Conservation (phyloP, 345 rosid species). For the Eucalyptus cloeziana region DNA sequence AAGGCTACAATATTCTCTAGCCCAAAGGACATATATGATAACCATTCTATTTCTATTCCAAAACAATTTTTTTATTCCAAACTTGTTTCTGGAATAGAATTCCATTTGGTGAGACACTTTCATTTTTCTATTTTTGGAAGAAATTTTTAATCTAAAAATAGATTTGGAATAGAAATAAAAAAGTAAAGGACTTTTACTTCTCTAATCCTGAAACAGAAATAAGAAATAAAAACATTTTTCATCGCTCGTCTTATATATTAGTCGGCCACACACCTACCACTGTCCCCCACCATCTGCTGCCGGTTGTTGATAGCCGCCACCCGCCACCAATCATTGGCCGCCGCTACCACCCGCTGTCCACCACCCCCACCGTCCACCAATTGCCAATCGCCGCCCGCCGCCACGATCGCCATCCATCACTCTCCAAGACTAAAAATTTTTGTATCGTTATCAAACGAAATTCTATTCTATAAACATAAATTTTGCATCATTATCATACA, state of each 20-base stretch:
- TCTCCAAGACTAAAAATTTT: fast-evolving
- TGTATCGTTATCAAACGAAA: fast-evolving
- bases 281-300: fast-evolving
- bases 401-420: fast-evolving
- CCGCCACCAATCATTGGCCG: fast-evolving
- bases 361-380: fast-evolving
- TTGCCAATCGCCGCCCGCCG: fast-evolving
- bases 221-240: fast-evolving
- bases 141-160: fast-evolving
- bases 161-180: no score
- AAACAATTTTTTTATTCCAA: no score
- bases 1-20: constrained; percentile 30
- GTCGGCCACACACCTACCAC: fast-evolving
- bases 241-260: no score
- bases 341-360: fast-evolving
- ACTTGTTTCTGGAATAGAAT: no score
- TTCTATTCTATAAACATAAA: no score
- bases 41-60: no score
- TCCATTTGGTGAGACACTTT: fast-evolving
- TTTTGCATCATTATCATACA: no score
- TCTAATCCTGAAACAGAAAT: no score
- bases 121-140: fast-evolving
- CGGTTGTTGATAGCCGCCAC: fast-evolving
- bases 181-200: no score
- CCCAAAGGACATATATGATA: not conserved